These are phyloP conservation scores for Entamoeba dispar DNA, from an alignment of 208 protist genomes.

Conservation along the genomic window DNA sequence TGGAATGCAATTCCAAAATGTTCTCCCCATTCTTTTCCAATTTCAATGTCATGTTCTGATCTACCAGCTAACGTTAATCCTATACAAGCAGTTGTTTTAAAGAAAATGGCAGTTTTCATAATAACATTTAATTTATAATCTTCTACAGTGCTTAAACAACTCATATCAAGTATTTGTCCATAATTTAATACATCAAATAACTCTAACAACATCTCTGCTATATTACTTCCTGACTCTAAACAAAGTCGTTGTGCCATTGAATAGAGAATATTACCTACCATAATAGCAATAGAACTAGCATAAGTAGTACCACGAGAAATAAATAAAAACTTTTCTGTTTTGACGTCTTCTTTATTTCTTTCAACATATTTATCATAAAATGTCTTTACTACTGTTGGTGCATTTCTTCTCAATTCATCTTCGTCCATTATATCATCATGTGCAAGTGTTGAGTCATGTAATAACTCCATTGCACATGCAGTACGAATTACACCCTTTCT, in stretches of 20 bases:
- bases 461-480: not conserved
- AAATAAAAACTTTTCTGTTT: not conserved
- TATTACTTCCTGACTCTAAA: not conserved
- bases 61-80: not conserved
- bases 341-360: not conserved
- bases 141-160: not conserved
- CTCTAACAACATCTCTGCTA: not conserved
- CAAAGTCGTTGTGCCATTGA: not conserved
- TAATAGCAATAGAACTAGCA: not conserved
- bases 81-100: not conserved
- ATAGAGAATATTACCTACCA: not conserved
- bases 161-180: not conserved
- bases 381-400: not conserved
- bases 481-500: not conserved
- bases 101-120: not conserved
- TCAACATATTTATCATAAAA: not conserved
- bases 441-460: not conserved
- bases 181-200: not conserved
- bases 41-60: not conserved
- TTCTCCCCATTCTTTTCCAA: not conserved
- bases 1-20: not conserved
- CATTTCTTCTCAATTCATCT: not conserved
- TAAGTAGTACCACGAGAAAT: not conserved
- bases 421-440: not conserved
- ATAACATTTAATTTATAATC: not conserved